Base-by-base conservation (phyloP, 176 grass and related monocot genomes). In the Avena insularis region DNA sequence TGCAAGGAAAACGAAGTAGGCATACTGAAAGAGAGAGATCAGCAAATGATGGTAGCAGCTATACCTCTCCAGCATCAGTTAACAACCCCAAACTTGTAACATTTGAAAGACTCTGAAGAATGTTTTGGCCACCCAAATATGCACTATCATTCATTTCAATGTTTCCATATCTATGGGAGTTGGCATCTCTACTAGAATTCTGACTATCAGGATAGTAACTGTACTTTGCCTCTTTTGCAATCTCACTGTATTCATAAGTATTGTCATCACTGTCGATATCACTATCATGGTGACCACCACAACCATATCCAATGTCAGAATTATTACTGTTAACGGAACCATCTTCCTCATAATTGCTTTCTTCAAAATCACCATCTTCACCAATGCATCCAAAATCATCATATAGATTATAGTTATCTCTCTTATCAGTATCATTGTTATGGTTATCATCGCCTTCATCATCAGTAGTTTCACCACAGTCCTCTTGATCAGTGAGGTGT, bases 21-120 rank as follows among this genome's bases (percentile, higher is more conserved):
- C 70, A 47, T 21, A 47, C 19, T 72, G 20, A 47, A 47, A 72
- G 62, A 72, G 40, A 47, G 40, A 20, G 40, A 47, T 12, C 70
- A 72, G 9, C 20, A 72, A 46, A 72, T 21, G 4, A 47, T 47
- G 70, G 70, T 72, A 40, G 10, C 70, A 47, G 11, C 40, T 47
- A 72, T 72, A 72, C 70, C 70, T 74, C 71, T 50, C 71, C 6
- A 27, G 71, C 71, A 74, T 74, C n/a, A 74, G 71, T 49, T 74
- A 74, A 49, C 71, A 74, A 74, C n/a, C 12, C 71, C 45, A 74
- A 74, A 25, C 45, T 74, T 74, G n/a, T 74, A 27, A 27, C 71
- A 50, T 8, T 49, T 49, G 71, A 74, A 74, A 74, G 45, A 27
- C 45, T 27, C n/a, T 11, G 5, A 74, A 74, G 71, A 48, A 74